A percentile compares a stretch with the other conserved stretches of the same genome.
Evolutionary conservation across 208 protist species (phyloP).

Genomic region (Trypanosoma lewisi): DNA sequence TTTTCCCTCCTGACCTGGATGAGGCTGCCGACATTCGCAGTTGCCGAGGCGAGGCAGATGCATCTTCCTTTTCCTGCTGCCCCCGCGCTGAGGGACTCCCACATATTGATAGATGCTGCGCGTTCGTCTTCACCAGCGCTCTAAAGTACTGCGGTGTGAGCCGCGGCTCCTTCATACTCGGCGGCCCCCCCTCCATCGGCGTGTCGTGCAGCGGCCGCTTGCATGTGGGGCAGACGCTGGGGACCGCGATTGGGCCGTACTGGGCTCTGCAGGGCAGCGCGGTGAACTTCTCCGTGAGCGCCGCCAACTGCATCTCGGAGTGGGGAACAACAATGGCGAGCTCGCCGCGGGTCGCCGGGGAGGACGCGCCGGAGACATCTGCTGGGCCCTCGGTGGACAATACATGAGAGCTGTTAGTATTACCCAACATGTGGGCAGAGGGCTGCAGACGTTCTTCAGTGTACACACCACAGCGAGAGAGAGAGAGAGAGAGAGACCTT

Average conservation of each 20-base stretch:
- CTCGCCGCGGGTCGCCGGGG: constrained; percentile 1
- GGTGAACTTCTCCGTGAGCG: not conserved
- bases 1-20: not conserved
- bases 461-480: too few relatives aligned
- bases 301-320: constrained; percentile 12
- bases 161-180: not conserved
- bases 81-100: constrained; percentile 24
- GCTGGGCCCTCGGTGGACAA: not conserved
- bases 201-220: constrained; percentile 20
- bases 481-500: too few relatives aligned
- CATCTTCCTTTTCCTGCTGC: constrained; percentile 1
- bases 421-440: too few relatives aligned
- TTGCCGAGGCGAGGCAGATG: constrained; percentile 3
- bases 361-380: not conserved
- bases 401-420: not conserved
- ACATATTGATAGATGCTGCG: constrained; percentile 43
- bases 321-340: constrained; percentile 21
- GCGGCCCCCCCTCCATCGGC: not conserved
- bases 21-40: not conserved
- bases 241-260: not conserved
- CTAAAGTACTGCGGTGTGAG: constrained; percentile 73
- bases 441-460: too few relatives aligned
- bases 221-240: constrained; percentile 34
- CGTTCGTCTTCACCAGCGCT: constrained; percentile 23
- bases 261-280: not conserved